These are phyloP conservation scores for Apiospora sp. DNA, from an alignment of 2,329 filamentous ascomycete genomes.

Conservation along the genomic window DNA sequence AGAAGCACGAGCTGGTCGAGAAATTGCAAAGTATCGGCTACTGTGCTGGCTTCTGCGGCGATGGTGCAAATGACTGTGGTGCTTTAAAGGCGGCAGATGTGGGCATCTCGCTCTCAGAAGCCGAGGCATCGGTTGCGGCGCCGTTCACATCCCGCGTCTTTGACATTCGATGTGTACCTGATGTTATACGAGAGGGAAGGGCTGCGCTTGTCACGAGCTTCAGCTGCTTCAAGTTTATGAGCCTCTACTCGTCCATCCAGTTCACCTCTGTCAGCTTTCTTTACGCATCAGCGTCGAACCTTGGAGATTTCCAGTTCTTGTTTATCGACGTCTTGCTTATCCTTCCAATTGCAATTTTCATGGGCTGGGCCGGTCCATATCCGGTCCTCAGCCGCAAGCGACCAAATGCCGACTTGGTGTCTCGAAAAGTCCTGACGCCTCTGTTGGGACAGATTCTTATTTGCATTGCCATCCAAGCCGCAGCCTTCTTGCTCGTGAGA, in stretches of 20 bases:
- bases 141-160: slow-evolving; percentile 96
- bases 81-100: slow-evolving; percentile 97
- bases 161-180: slow-evolving; percentile 93
- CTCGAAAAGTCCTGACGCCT: slow-evolving; percentile 88
- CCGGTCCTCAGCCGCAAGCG: slow-evolving; percentile 80
- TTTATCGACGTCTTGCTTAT: slow-evolving; percentile 95
- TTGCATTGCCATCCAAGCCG: slow-evolving; percentile 78
- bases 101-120: slow-evolving; percentile 95
- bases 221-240: slow-evolving; percentile 99
- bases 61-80: slow-evolving; percentile 97
- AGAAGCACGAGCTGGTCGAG: slow-evolving; percentile 97
- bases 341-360: slow-evolving; percentile 95
- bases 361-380: slow-evolving; percentile 95
- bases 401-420: slow-evolving; percentile 91
- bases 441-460: slow-evolving; percentile 88
- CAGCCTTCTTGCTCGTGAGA: slow-evolving; percentile 78
- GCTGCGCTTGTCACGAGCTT: slow-evolving; percentile 98
- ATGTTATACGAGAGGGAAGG: slow-evolving; percentile 91
- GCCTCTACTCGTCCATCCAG: slow-evolving; percentile 97
- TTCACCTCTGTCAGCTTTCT: slow-evolving; percentile 97
- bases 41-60: slow-evolving; percentile 94
- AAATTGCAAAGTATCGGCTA: slow-evolving; percentile 97
- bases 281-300: slow-evolving; percentile 90
- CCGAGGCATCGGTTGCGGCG: slow-evolving; percentile 96
- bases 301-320: slow-evolving; percentile 96